These are phyloP conservation scores for Malassezia brasiliensis DNA, from an alignment of 1,284 basidiomycete species.

Conservation along the genomic window DNA sequence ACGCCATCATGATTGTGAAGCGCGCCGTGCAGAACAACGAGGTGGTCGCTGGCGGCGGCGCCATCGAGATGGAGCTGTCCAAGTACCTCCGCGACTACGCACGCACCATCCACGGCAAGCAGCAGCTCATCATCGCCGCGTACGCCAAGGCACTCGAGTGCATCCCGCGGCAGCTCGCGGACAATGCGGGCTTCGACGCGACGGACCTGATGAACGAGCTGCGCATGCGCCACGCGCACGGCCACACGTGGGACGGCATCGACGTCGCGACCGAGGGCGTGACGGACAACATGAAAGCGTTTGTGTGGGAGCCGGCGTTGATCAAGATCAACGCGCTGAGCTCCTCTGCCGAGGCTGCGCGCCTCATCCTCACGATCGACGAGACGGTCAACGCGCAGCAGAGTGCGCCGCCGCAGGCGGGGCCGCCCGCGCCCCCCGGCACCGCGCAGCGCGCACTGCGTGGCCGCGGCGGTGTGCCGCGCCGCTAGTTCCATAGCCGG, in stretches of 20 bases:
- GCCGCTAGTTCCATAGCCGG: slow-evolving; percentile 8
- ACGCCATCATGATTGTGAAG: slow-evolving; percentile 99
- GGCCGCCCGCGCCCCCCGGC: slow-evolving; percentile 36
- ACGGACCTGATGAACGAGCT: slow-evolving; percentile 96
- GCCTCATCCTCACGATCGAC: slow-evolving; percentile 58
- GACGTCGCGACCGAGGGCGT: slow-evolving; percentile 84
- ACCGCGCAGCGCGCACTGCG: slow-evolving; percentile 42
- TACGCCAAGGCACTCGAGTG: slow-evolving; percentile 95
- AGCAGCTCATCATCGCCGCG: slow-evolving; percentile 85
- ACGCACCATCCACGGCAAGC: slow-evolving; percentile 86
- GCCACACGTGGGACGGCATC: slow-evolving; percentile 79
- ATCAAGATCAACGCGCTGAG: slow-evolving; percentile 92
- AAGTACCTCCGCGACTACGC: slow-evolving; percentile 82
- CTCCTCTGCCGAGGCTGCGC: slow-evolving; percentile 91
- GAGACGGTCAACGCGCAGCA: slow-evolving; percentile 45
- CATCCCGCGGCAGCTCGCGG: slow-evolving; percentile 94
- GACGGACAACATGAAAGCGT: slow-evolving; percentile 84
- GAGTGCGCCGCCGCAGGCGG: slow-evolving; percentile 32
- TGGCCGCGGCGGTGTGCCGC: slow-evolving; percentile 22
- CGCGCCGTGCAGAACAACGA: slow-evolving; percentile 89
- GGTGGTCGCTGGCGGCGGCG: slow-evolving; percentile 94
- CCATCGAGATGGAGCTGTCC: slow-evolving; percentile 97
- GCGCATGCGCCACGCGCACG: slow-evolving; percentile 87
- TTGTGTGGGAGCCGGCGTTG: slow-evolving; percentile 95
- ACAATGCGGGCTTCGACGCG: slow-evolving; percentile 95